Conservation (phyloP, 805 yeast species). For the Candida chauliodis region DNA sequence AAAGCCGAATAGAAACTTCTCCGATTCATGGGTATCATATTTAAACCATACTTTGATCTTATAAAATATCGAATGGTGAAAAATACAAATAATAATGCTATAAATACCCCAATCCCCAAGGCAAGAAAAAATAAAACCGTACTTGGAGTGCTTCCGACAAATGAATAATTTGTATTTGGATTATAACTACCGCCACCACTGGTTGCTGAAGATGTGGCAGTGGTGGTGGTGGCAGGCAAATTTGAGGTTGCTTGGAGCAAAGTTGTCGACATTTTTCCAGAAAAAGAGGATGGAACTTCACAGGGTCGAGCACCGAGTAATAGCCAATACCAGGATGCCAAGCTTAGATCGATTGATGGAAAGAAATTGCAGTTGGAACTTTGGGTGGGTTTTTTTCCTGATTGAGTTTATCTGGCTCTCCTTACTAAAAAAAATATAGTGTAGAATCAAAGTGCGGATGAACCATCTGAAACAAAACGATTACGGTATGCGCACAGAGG, state of each 20-base stretch:
- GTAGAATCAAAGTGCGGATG: no score
- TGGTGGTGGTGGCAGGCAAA: background rate
- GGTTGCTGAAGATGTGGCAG: background rate
- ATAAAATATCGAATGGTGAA: constrained; percentile 61
- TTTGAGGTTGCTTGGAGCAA: constrained; percentile 1
- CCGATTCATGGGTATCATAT: constrained; percentile 35
- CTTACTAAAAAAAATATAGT: no score
- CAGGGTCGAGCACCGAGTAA: no score
- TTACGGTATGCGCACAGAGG: no score
- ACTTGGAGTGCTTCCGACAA: constrained; percentile 51
- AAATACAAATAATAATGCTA: constrained; percentile 53
- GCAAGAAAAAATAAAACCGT: constrained; percentile 64
- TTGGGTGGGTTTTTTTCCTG: no score
- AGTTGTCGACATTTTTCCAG: constrained; percentile 4
- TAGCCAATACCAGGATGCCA: no score
- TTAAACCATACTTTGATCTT: constrained; percentile 54
- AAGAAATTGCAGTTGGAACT: no score
- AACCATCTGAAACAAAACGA: no score
- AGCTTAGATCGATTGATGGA: background rate
- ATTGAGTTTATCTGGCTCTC: no score
- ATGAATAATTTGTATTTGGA: background rate
- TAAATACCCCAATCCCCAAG: constrained; percentile 55
- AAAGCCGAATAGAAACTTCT: constrained; percentile 11
- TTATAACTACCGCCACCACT: background rate
- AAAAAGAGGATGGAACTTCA: background rate